Conservation (phyloP, 257 asterid genomes). For the Solanum tacnaense region DNA sequence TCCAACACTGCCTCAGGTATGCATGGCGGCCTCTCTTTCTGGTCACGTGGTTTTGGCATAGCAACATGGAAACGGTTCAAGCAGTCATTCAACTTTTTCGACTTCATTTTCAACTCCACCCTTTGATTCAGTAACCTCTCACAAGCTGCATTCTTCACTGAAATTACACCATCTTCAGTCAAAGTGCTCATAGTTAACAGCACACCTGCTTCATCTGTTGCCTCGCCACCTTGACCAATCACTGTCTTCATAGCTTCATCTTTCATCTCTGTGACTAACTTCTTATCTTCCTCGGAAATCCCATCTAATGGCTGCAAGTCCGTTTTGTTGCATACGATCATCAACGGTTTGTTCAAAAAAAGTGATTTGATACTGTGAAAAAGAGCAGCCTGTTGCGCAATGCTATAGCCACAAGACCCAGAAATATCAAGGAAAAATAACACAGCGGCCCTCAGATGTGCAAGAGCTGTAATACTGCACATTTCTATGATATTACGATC, state of each 20-base stretch:
- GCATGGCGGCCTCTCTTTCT: conserved; percentile 72
- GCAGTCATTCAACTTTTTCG: conserved; percentile 75
- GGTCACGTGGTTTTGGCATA: conserved; percentile 80
- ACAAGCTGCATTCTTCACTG: conserved; percentile 90
- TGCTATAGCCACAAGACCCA: conserved; percentile 93
- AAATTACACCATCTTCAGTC: conserved; percentile 85
- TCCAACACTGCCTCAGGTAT: conserved; percentile 85
- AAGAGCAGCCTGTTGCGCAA: conserved; percentile 88
- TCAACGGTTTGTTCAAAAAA: conserved; percentile 81
- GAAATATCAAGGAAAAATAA: conserved; percentile 86
- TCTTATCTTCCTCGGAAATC: conserved; percentile 72
- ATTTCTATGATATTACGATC: conserved; percentile 95
- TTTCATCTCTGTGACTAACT: conserved; percentile 78
- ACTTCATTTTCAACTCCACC: conserved; percentile 89
- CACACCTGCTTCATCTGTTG: conserved; percentile 50
- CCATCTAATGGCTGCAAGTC: conserved; percentile 85
- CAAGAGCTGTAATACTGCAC: conserved; percentile 98
- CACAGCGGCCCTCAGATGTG: conserved; percentile 92
- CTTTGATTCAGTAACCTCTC: conserved; percentile 84
- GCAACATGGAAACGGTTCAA: conserved; percentile 93
- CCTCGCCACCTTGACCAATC: conserved; percentile 82
- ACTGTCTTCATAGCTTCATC: conserved; percentile 86
- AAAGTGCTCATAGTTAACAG: conserved; percentile 87
- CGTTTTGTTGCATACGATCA: conserved; percentile 85
- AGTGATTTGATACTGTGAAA: conserved; percentile 93